These are phyloP conservation scores for Pogostemon cablin DNA, from an alignment of 257 asterid genomes.

Conservation along the genomic window DNA sequence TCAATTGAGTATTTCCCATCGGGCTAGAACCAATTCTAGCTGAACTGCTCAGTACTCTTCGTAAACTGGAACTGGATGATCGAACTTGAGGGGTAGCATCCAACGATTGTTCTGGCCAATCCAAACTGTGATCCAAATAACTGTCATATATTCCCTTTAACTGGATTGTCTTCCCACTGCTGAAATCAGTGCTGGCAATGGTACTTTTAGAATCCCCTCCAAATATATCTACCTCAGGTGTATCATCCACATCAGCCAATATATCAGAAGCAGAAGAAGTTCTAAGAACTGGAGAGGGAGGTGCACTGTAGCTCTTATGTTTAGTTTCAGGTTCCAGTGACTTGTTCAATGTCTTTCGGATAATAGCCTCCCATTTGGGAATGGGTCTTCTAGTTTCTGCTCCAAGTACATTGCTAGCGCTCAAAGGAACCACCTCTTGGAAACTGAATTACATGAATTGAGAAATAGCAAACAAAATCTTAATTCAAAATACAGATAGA, in stretches of 20 bases:
- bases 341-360: slow-evolving; percentile 72
- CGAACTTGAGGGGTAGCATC: slow-evolving; percentile 60
- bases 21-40: slow-evolving; percentile 46
- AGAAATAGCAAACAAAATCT: background rate
- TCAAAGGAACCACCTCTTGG: slow-evolving; percentile 94
- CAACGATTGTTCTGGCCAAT: slow-evolving; percentile 89
- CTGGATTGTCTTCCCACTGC: slow-evolving; percentile 32
- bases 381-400: slow-evolving; percentile 81
- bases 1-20: slow-evolving; percentile 22
- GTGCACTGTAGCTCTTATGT: slow-evolving; percentile 82
- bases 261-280: slow-evolving; percentile 79
- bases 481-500: background rate
- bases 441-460: slow-evolving; percentile 52
- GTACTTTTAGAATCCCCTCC: slow-evolving; percentile 35
- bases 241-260: slow-evolving; percentile 54
- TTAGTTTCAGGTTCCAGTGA: slow-evolving; percentile 51
- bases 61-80: slow-evolving; percentile 51
- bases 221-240: slow-evolving; percentile 45
- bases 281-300: slow-evolving; percentile 80
- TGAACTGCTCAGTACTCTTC: slow-evolving; percentile 69
- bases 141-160: slow-evolving; percentile 40
- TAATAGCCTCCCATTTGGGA: slow-evolving; percentile 79
- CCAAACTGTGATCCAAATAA: slow-evolving; percentile 46
- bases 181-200: background rate
- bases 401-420: slow-evolving; percentile 89